Conservation (phyloP, 306 rosid species). For the Oemleria cerasiformis region DNA sequence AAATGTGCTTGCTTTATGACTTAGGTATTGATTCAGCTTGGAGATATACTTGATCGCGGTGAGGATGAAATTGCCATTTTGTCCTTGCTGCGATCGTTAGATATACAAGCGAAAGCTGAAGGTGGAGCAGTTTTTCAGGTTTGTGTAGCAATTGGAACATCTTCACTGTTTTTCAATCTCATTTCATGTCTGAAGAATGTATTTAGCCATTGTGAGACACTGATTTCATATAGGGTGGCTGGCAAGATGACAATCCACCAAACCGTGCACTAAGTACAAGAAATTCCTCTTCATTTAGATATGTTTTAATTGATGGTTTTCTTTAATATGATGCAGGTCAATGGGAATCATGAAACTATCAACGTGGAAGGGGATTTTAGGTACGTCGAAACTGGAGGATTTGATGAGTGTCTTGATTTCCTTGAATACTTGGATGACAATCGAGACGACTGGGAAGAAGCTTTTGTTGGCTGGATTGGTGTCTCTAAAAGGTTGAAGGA, state of each 20-base stretch:
- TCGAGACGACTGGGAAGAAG: conserved; percentile 62
- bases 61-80: conserved; percentile 92
- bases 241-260: conserved; percentile 1
- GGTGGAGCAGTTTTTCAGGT: conserved; percentile 99
- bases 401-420: conserved; percentile 78
- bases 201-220: neutral
- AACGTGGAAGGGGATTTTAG: conserved; percentile 96
- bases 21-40: conserved; percentile 90
- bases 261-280: neutral
- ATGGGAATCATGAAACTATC: conserved; percentile 96
- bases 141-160: conserved; percentile 24
- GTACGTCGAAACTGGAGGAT: conserved; percentile 71
- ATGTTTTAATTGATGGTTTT: neutral
- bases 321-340: conserved; percentile 48
- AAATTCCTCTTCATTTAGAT: neutral
- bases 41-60: conserved; percentile 94
- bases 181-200: conserved; percentile 3
- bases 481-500: conserved; percentile 63
- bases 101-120: conserved; percentile 69
- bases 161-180: neutral
- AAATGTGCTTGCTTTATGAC: neutral
- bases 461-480: conserved; percentile 64
- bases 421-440: conserved; percentile 59
- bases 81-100: conserved; percentile 80
- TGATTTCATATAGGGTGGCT: neutral